Percentiles rank a stretch among this genome's conserved stretches.
Conservation (phyloP, 805 yeast genomes). For the Nematodospora valgi region DNA sequence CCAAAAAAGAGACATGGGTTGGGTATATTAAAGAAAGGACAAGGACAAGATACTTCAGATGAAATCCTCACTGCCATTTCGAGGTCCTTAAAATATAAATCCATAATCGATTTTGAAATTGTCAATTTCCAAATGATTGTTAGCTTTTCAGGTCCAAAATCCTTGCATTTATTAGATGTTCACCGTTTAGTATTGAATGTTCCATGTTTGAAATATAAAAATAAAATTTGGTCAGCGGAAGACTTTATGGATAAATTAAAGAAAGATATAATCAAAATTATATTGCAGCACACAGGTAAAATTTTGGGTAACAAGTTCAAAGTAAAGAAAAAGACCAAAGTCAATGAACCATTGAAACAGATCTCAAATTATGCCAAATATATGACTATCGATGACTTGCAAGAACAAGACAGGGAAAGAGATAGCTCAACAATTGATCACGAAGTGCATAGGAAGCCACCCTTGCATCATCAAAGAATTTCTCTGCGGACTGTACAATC, state of each 20-base stretch:
- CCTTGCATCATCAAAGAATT: slow-evolving; percentile 11
- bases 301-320: slow-evolving; percentile 74
- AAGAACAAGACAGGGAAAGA: slow-evolving; percentile 25
- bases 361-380: slow-evolving; percentile 35
- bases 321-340: slow-evolving; percentile 26
- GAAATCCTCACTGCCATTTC: slow-evolving; percentile 39
- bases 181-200: slow-evolving; percentile 65
- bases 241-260: slow-evolving; percentile 65
- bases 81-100: slow-evolving; percentile 41
- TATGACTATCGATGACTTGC: slow-evolving; percentile 38
- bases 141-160: slow-evolving; percentile 75
- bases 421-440: slow-evolving; percentile 11
- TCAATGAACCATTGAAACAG: slow-evolving; percentile 35
- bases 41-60: slow-evolving; percentile 3
- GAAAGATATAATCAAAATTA: slow-evolving; percentile 56
- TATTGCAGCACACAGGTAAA: slow-evolving; percentile 68
- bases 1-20: background rate
- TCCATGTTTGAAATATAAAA: slow-evolving; percentile 51
- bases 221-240: slow-evolving; percentile 56
- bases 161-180: slow-evolving; percentile 68
- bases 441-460: slow-evolving; percentile 2
- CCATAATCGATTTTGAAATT: slow-evolving; percentile 36
- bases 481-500: slow-evolving; percentile 1
- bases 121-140: slow-evolving; percentile 46
- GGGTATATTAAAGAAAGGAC: background rate